Conservation (phyloP, 2,329 filamentous ascomycete genomes). For the Epichloe hybrida region DNA sequence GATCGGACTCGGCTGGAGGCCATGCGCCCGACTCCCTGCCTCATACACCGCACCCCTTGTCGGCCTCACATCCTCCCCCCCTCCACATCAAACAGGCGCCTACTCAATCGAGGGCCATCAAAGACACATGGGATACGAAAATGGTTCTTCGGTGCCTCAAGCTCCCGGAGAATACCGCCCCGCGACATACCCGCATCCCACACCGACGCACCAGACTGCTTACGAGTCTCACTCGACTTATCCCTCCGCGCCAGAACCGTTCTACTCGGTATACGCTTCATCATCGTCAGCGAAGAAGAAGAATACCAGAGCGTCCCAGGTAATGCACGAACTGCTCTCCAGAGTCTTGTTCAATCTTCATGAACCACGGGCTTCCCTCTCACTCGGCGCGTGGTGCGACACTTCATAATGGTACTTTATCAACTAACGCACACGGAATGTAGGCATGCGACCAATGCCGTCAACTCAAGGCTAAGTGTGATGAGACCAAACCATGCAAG, state of each 20-base stretch:
- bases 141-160: conserved; percentile 29
- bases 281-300: conserved; percentile 39
- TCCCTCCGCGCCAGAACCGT: conserved; percentile 20
- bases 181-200: conserved; percentile 27
- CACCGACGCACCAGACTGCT: conserved; percentile 24
- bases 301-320: conserved; percentile 52
- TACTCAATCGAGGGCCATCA: conserved; percentile 32
- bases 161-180: conserved; percentile 30
- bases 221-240: conserved; percentile 24
- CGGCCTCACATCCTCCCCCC: conserved; percentile 16
- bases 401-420: no score
- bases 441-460: conserved; percentile 87
- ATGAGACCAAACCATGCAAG: conserved; percentile 72
- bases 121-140: conserved; percentile 41
- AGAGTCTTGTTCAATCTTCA: not conserved
- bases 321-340: conserved; percentile 14
- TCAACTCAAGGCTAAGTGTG: conserved; percentile 79
- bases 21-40: conserved; percentile 24
- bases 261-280: conserved; percentile 29
- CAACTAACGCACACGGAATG: not conserved
- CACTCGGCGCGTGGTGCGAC: not conserved
- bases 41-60: conserved; percentile 18
- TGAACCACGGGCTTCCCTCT: not conserved
- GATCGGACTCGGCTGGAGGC: conserved; percentile 37
- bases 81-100: conserved; percentile 16